phyloP scores from a whole-genome alignment of 2,329 filamentous ascomycete species.

The Aspergillus transmontanensis region DNA sequence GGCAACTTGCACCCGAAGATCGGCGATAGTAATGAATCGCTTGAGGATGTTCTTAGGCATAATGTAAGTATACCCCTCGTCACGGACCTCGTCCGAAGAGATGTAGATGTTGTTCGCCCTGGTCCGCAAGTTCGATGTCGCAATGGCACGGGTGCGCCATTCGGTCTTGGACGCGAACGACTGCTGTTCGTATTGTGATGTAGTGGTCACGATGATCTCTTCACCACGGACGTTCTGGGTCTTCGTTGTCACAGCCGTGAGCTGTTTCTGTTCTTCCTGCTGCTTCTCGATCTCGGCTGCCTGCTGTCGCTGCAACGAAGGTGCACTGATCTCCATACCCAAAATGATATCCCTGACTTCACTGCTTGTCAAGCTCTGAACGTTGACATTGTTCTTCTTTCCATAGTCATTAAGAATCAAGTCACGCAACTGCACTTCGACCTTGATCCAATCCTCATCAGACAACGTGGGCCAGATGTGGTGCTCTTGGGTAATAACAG shows the following conservation, averaged over 20 bases:
- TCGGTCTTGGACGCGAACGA: conserved; percentile 98
- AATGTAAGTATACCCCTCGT: conserved; percentile 91
- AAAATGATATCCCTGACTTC: conserved; percentile 98
- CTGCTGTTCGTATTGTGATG: conserved; percentile 95
- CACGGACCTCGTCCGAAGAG: conserved; percentile 88
- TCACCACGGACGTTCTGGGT: conserved; percentile 96
- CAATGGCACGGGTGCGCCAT: conserved; percentile 95
- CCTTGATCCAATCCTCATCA: conserved; percentile 98
- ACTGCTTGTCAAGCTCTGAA: conserved; percentile 90
- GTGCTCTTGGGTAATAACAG: conserved; percentile 95
- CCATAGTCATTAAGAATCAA: conserved; percentile 97
- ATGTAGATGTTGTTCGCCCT: conserved; percentile 98
- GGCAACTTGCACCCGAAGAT: conserved; percentile 93
- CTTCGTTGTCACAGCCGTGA: conserved; percentile 97
- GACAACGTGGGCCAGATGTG: conserved; percentile 96
- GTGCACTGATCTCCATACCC: conserved; percentile 98
- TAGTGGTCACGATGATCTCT: conserved; percentile 97
- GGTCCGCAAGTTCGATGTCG: conserved; percentile 91
- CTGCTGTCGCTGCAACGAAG: conserved; percentile 96
- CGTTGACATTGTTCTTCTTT: conserved; percentile 99
- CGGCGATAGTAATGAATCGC: conserved; percentile 95
- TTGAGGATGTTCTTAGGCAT: conserved; percentile 99
- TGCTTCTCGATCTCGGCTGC: conserved; percentile 99
- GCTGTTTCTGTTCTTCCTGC: conserved; percentile 92
- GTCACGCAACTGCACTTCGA: conserved; percentile 95